Base-by-base conservation (phyloP, 768 basidiomycete genomes). In the Psilocybe azurescens region DNA sequence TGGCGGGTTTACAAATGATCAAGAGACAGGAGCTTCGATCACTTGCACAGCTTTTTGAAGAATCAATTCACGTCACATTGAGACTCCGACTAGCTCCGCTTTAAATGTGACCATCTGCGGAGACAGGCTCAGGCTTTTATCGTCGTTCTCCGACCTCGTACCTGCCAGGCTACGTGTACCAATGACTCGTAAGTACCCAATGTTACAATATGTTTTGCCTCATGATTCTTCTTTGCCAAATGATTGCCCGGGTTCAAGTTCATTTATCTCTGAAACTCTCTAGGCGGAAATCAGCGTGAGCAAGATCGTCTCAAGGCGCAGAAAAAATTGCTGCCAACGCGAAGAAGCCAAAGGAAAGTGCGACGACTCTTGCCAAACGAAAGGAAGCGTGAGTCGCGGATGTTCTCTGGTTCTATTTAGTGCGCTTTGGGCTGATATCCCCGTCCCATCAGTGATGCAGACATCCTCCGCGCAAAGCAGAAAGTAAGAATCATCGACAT, bases 201-300 rank as follows among this genome's bases (percentile, higher is more conserved):
- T 30, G 49, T 39, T 60, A 56, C 53, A 54, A 48, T 60, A 29
- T 52, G 47, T 50, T 28, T 64, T 44, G 55, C 44, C 61, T 46
- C 54, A 49, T 49, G 46, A 53, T 32, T 44, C 64, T 47, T 64
- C 55, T 36, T 53, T 56, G 52, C 32, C 66, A 60, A 36, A 58
- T 53, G 54, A 54, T 54, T 69, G 52, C 46, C 44, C 60, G 61
- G 60, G 66, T 70, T 72, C 60, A 38, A 61, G 41, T 44, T 44
- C 41, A 44, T 44, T 13, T 44, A 44, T 53, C 47, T 50, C 54
- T 54, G 28, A 50, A 29, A n/a, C 50, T 50, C 56, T 61, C 59
- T 68, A 93, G 92, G 92, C 69, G 92, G 92, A 67, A 92, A 94
- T 72, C 91, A 93, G 74, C 85, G 92, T 56, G 92, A 94, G 6